phyloP scores from a whole-genome alignment of 805 yeast genomes.

The Cyberlindnera suaveolens region DNA sequence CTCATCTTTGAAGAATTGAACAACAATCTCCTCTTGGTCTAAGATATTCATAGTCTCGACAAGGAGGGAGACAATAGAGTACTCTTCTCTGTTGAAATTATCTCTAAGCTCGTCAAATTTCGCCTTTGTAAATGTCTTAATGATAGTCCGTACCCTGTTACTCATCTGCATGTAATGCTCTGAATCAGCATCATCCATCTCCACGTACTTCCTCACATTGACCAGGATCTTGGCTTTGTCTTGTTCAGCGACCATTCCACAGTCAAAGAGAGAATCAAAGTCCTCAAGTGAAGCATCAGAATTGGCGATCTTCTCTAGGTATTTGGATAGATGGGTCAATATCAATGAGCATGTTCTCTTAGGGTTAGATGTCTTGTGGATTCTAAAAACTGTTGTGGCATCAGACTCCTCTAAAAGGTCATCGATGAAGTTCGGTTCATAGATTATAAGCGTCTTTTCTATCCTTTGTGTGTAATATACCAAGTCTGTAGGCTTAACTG shows the following conservation, averaged over 20 bases:
- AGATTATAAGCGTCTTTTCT: slow-evolving; percentile 6
- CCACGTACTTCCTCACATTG: slow-evolving; percentile 12
- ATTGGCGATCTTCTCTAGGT: slow-evolving; percentile 6
- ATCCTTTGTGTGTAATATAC: slow-evolving; percentile 15
- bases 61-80: slow-evolving; percentile 15
- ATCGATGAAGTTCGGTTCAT: slow-evolving; percentile 9
- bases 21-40: slow-evolving; percentile 31
- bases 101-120: slow-evolving; percentile 18
- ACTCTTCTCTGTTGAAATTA: slow-evolving; percentile 15
- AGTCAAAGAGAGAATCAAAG: slow-evolving; percentile 13
- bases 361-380: slow-evolving; percentile 17
- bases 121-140: slow-evolving; percentile 10
- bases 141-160: slow-evolving; percentile 9
- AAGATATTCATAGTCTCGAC: slow-evolving; percentile 23
- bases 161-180: slow-evolving; percentile 3
- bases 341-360: slow-evolving; percentile 11
- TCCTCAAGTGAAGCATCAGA: slow-evolving; percentile 1
- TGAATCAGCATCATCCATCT: slow-evolving; percentile 19
- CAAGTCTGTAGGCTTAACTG: slow-evolving; percentile 4
- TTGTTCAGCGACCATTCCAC: slow-evolving; percentile 14
- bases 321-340: slow-evolving; percentile 7
- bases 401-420: slow-evolving; percentile 16
- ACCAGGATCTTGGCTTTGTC: slow-evolving; percentile 20
- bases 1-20: slow-evolving; percentile 35
- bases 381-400: slow-evolving; percentile 9